Base-by-base conservation (phyloP, 495 filamentous ascomycete genomes). In the Eremomyces bilateralis region DNA sequence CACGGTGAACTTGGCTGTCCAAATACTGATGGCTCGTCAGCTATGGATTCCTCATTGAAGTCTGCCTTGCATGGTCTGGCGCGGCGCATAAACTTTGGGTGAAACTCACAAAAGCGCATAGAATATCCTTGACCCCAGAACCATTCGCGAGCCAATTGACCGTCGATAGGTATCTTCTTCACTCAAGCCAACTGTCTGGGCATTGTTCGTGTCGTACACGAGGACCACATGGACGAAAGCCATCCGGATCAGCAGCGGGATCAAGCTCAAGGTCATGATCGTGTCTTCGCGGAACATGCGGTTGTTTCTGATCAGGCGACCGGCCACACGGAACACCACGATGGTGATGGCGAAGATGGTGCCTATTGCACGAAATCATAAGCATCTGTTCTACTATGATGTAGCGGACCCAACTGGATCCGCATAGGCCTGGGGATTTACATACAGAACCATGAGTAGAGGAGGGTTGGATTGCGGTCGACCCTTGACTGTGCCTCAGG, bases 1-100 rank as follows among this genome's bases (percentile, higher is more conserved):
- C 35, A 95, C 76, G 31, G 83, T 80, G 52, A 75, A 67, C 54
- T 95, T 97, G 46, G 83, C 69, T 20, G 73, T 74, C 85, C 85
- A 97, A 37, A 97, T 74, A 42, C 83, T 88, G 37, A 4, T 17
- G 21, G 42, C 31, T 5, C 21, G 30, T 32, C 15, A 32, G 30
- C 10, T 10, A 17, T 18, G 30, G 19, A 35, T n/a, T n/a, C n/a
- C n/a, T n/a, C n/a, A n/a, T n/a, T n/a, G n/a, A n/a, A n/a, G n/a
- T n/a, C n/a, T n/a, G n/a, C n/a, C n/a, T n/a, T n/a, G n/a, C n/a
- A n/a, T n/a, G n/a, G n/a, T n/a, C n/a, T n/a, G n/a, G n/a, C n/a
- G n/a, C n/a, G n/a, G n/a, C n/a, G n/a, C n/a, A n/a, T n/a, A n/a
- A n/a, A n/a, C n/a, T n/a, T n/a, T n/a, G n/a, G n/a, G n/a, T n/a